Percentiles rank a stretch among this genome's conserved stretches.
These are phyloP conservation scores for Vaccinium myrtillus DNA, from an alignment of 148 eudicot genomes.

Conservation along the genomic window DNA sequence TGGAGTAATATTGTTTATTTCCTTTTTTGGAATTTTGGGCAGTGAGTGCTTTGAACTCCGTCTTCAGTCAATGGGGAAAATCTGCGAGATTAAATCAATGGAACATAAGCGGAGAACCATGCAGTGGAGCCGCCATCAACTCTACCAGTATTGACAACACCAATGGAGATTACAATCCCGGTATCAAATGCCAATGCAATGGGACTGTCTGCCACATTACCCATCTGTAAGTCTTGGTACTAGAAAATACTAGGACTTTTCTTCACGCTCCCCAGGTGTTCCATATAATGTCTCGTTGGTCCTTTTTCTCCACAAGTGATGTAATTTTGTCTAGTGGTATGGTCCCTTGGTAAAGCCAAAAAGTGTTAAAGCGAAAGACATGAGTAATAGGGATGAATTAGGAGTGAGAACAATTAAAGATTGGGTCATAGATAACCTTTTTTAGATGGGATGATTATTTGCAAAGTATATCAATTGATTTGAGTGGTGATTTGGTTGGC, in stretches of 20 bases:
- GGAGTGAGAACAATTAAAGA: neutral
- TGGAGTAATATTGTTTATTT: too few species aligned
- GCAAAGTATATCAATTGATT: too few species aligned
- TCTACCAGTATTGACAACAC: slow-evolving; percentile 12
- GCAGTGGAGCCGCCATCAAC: slow-evolving; percentile 59
- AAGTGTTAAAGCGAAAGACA: neutral
- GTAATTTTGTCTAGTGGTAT: neutral
- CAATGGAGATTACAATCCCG: slow-evolving; percentile 41
- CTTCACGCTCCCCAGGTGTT: neutral
- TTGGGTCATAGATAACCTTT: too few species aligned
- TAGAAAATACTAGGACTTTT: neutral
- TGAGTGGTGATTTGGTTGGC: too few species aligned
- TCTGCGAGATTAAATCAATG: slow-evolving; percentile 34
- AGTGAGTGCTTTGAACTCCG: slow-evolving; percentile 50
- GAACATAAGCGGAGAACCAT: slow-evolving; percentile 80
- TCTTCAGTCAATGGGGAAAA: slow-evolving; percentile 48
- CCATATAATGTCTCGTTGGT: neutral
- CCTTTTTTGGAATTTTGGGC: slow-evolving; percentile 20
- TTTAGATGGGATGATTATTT: too few species aligned
- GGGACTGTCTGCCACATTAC: slow-evolving; percentile 59
- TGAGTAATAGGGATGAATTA: neutral
- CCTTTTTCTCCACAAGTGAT: neutral
- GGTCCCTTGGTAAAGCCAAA: too few species aligned
- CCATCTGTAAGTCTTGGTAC: slow-evolving; percentile 39
- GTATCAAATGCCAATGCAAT: slow-evolving; percentile 65